Conservation (phyloP, 345 rosid genomes). For the Gossypium turneri region DNA sequence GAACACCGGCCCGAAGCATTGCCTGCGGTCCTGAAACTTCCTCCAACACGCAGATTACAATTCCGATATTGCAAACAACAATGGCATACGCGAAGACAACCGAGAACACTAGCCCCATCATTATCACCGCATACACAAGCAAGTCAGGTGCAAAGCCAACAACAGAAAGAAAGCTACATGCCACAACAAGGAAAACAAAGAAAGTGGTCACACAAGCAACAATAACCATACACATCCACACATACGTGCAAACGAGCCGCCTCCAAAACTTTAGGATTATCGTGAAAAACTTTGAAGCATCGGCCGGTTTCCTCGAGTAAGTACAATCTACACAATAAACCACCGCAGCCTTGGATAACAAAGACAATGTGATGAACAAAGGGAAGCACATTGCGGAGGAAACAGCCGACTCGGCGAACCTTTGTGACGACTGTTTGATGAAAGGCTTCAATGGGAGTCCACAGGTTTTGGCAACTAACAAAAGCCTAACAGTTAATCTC, state of each 20-base stretch:
- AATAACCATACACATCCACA: constrained; percentile 60
- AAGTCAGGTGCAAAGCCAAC: constrained; percentile 54
- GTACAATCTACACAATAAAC: constrained; percentile 84
- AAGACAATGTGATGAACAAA: constrained; percentile 52
- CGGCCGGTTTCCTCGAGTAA: constrained; percentile 52
- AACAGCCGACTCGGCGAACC: constrained; percentile 61
- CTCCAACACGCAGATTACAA: constrained; percentile 72
- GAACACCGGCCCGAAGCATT: constrained; percentile 51
- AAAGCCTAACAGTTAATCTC: constrained; percentile 50
- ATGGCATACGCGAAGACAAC: constrained; percentile 75
- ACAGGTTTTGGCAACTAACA: constrained; percentile 62
- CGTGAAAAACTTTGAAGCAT: constrained; percentile 41
- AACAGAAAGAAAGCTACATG: constrained; percentile 50
- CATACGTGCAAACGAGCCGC: constrained; percentile 56
- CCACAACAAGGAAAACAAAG: constrained; percentile 52
- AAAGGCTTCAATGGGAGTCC: constrained; percentile 70
- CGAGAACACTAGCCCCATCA: constrained; percentile 61
- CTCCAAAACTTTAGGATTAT: constrained; percentile 59
- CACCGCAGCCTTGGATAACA: constrained; percentile 66
- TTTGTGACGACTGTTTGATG: constrained; percentile 57
- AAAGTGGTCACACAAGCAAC: constrained; percentile 61
- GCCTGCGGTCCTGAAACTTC: constrained; percentile 82
- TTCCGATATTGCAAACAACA: constrained; percentile 64
- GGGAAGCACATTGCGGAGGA: constrained; percentile 76
- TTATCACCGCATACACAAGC: constrained; percentile 48